Conservation (phyloP, 148 eudicot species). For the Polygonum maritimum region DNA sequence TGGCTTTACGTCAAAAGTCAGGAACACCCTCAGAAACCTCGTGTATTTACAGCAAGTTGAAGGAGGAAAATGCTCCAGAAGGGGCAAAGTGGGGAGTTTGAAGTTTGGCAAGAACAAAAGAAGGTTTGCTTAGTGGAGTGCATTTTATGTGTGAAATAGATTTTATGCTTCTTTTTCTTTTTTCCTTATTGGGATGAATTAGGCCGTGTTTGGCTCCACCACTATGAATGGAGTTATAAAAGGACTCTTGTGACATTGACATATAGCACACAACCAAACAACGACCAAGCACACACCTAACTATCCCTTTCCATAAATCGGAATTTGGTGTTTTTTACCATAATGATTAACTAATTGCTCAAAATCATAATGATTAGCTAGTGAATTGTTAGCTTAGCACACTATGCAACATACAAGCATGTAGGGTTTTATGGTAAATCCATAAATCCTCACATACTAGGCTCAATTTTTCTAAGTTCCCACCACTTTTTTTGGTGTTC, state of each 20-base stretch:
- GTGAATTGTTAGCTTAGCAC: too few relatives aligned
- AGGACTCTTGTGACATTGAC: background rate
- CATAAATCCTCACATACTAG: too few relatives aligned
- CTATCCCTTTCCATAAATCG: background rate
- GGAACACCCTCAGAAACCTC: background rate
- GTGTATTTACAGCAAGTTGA: background rate
- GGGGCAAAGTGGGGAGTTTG: background rate
- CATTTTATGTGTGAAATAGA: background rate
- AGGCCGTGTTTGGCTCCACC: slow-evolving; percentile 10
- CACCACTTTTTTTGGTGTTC: too few relatives aligned
- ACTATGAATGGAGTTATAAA: background rate
- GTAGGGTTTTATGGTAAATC: too few relatives aligned
- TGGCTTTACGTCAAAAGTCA: background rate
- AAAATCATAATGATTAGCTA: too few relatives aligned
- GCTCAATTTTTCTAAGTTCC: too few relatives aligned
- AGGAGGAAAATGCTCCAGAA: background rate
- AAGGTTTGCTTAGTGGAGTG: slow-evolving; percentile 5
- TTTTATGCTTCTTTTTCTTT: background rate
- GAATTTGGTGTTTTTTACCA: background rate
- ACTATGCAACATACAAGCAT: too few relatives aligned
- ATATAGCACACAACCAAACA: background rate
- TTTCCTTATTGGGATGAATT: background rate
- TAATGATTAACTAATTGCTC: too few relatives aligned
- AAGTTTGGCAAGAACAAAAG: background rate
- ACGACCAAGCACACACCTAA: slow-evolving; percentile 2